Evolutionary conservation across 768 basidiomycete species (phyloP), one percentile per base, ranked within the genome.

Genomic region (Kwoniella dendrophila): DNA sequence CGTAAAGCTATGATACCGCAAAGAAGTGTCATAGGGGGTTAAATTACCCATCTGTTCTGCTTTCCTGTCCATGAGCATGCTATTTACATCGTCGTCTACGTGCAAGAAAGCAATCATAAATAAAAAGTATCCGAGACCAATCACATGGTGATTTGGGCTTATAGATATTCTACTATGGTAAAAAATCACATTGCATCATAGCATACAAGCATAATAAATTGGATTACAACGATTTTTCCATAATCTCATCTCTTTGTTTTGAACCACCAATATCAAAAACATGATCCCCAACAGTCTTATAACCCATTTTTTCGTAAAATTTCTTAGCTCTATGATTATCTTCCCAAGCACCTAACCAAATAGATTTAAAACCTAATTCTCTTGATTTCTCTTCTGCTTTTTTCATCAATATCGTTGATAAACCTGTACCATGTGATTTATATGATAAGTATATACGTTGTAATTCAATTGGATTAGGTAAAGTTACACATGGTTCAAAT

Each of bases 251-350:
- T 11, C 44, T 1, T 30, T 58, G 52, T 38, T 59, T 49, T 26
- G 50, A 53, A 20, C 49, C 53, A 18, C 64, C 64, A 22, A 61
- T 47, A 34, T 33, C 43, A 43, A 66, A 66, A 12, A 27, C 30
- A 34, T 61, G 59, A 26, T 57, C 59, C 8, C 64, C 64, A 4
- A 51, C 56, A n/a, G 16, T 55, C 49, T 36, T 54, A 22, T 51
- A 66, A 12, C 64, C 64, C 53, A 61, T 56, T 54, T 66, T 66
- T 40, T 60, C 30, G 40, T 66, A 66, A 30, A 66, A 66, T 33
- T 54, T 45, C 41, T 43, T 60, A 18, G 36, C 64, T 7, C 59
- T 26, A 11, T 5, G n/a, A 57, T 66, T 66, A 44, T 56, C 47
- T 24, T 66, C 64, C 64, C 64, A 66, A 7, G 55, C 58, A 18